Percentiles rank a stretch among this genome's conserved stretches.
Conservation (phyloP, 306 rosid genomes). For the Lathyrus aphaca region DNA sequence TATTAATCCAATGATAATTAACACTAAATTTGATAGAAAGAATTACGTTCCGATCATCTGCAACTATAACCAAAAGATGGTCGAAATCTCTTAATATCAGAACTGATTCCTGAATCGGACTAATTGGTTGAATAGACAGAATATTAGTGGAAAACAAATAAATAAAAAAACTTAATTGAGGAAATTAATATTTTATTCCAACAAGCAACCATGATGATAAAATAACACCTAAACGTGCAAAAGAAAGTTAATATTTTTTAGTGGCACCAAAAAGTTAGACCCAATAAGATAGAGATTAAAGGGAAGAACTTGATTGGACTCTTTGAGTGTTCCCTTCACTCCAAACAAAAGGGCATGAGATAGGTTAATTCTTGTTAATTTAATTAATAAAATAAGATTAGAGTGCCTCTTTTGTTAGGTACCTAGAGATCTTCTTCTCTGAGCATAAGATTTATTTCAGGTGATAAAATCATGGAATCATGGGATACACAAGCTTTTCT, state of each 20-base stretch:
- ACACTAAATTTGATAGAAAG: too few species aligned
- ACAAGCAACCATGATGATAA: slow-evolving; percentile 66
- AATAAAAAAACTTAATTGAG: background rate
- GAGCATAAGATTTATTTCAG: slow-evolving; percentile 71
- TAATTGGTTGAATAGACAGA: too few species aligned
- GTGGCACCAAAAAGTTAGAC: slow-evolving; percentile 73
- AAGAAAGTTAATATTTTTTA: slow-evolving; percentile 30
- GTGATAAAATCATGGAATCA: slow-evolving; percentile 80
- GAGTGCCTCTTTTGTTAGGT: slow-evolving; percentile 37
- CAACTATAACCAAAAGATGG: too few species aligned
- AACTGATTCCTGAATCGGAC: too few species aligned
- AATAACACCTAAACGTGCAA: slow-evolving; percentile 71
- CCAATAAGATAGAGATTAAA: slow-evolving; percentile 59
- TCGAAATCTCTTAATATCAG: too few species aligned
- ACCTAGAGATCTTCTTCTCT: slow-evolving; percentile 65
- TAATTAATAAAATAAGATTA: slow-evolving; percentile 42
- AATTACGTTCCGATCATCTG: too few species aligned
- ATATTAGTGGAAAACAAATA: background rate
- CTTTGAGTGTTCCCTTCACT: slow-evolving; percentile 88
- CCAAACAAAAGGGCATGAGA: slow-evolving; percentile 76
- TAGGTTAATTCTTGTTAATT: slow-evolving; percentile 26
- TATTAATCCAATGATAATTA: too few species aligned
- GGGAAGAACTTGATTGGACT: slow-evolving; percentile 52
- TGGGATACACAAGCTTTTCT: slow-evolving; percentile 50
- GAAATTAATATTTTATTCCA: slow-evolving; percentile 18